Evolutionary conservation across 768 basidiomycete species (phyloP).

Genomic region (Tylopilus balloui): DNA sequence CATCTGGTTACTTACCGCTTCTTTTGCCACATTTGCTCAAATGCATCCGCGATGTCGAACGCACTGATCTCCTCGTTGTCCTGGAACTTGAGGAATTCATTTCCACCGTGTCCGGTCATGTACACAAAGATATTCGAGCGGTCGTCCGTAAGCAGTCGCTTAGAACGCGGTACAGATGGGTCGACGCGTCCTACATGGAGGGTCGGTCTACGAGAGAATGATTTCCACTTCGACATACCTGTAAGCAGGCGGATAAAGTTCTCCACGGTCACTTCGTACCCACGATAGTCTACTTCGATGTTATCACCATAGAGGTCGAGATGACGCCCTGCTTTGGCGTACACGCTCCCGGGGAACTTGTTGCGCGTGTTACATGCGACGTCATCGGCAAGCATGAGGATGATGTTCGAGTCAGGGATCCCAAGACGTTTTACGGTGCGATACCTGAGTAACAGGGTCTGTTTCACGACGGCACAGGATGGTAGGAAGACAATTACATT

Average conservation of each 20-base stretch:
- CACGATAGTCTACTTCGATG: slow-evolving; percentile 97
- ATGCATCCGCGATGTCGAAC: slow-evolving; percentile 95
- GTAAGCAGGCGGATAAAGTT: slow-evolving; percentile 90
- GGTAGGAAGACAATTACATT: slow-evolving; percentile 55
- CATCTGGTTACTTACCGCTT: slow-evolving; percentile 54
- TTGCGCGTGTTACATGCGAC: slow-evolving; percentile 92
- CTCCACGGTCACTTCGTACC: slow-evolving; percentile 97
- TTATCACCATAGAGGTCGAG: slow-evolving; percentile 94
- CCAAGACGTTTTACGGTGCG: slow-evolving; percentile 97
- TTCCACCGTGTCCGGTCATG: slow-evolving; percentile 97
- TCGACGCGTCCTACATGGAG: slow-evolving; percentile 69
- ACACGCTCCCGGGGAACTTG: slow-evolving; percentile 87
- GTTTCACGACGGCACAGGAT: neutral
- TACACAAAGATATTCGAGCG: slow-evolving; percentile 93
- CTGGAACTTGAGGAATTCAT: slow-evolving; percentile 98
- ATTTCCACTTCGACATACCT: slow-evolving; percentile 46
- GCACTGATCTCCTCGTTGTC: slow-evolving; percentile 98
- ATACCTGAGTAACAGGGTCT: slow-evolving; percentile 54
- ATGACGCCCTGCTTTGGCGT: slow-evolving; percentile 75
- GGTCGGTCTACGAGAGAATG: neutral
- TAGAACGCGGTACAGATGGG: slow-evolving; percentile 81
- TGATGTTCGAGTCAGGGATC: slow-evolving; percentile 97
- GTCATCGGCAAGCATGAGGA: slow-evolving; percentile 98
- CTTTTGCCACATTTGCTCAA: slow-evolving; percentile 99
- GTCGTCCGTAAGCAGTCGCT: slow-evolving; percentile 87